Evolutionary conservation across 805 yeast species (phyloP), one percentile per base, ranked within the genome.

Genomic region (Saccharomycopsis amapae): DNA sequence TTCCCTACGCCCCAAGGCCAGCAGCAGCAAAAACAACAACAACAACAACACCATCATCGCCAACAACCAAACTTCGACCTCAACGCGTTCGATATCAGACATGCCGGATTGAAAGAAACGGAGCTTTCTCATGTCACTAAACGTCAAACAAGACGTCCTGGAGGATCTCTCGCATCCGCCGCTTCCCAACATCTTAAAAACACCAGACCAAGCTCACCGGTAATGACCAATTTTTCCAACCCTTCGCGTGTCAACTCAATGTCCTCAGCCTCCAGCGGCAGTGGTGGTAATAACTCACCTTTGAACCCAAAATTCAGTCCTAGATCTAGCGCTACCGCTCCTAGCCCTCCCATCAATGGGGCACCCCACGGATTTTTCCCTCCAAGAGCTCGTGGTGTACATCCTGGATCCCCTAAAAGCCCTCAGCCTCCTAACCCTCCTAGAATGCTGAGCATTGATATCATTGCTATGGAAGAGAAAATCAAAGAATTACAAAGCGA

Each of bases 381-480:
- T 19, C 48, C 48, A 17, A 37, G 51, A 18, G 35, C 43, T 17
- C 35, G 48, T 5, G 38, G 42, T 6, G 18, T 44, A 12, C 34
- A 19, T 3, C 51, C 48, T 7, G 32, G 34, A 7, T 33, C 34
- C 10, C 50, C 46, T 3, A 34, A 9, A 17, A 10, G 35, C 17
- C 32, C 44, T 10, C 40, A 31, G 17, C 22, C 6, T 17, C n/a
- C 22, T 9, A 33, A 31, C 32, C 26, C 23, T 18, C 40, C 42
- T 6, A 33, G 39, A 18, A 15, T 42, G 9, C 13, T 25, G n/a
- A 46, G 45, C 38, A 43, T 50, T 22, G 53, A 50, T 25, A 28
- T 46, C 20, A 46, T 46, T 25, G 53, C 51, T 4, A 50, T 50
- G 53, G 51, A 50, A 32, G 53, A 50, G 25, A 46, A 46, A 36